These are phyloP conservation scores for Aureobasidium sp. DNA, from an alignment of 2,329 filamentous ascomycete species.

Conservation along the genomic window DNA sequence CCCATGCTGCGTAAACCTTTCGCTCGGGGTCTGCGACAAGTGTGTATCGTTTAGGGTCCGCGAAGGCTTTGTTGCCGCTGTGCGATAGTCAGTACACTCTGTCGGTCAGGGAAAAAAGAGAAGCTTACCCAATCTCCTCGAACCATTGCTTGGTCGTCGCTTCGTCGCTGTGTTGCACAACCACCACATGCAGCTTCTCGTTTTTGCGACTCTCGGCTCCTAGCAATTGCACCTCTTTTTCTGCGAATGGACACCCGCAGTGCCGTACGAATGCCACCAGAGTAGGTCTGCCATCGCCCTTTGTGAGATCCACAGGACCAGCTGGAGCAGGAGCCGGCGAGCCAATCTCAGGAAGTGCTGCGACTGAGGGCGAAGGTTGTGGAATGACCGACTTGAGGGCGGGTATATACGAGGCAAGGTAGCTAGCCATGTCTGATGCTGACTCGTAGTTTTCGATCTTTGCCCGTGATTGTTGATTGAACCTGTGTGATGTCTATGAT, in stretches of 20 bases:
- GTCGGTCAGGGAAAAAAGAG: background rate
- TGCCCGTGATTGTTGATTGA: too few species aligned
- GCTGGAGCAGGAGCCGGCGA: conserved; percentile 13
- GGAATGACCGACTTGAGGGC: conserved; percentile 18
- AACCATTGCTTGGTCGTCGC: conserved; percentile 53
- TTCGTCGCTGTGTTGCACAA: conserved; percentile 54
- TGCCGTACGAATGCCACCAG: conserved; percentile 64
- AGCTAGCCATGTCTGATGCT: background rate
- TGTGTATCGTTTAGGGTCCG: conserved; percentile 22
- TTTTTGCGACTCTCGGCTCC: conserved; percentile 47
- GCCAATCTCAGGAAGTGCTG: conserved; percentile 16
- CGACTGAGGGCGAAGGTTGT: conserved; percentile 5
- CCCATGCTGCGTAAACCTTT: conserved; percentile 58
- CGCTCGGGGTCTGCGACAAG: conserved; percentile 55
- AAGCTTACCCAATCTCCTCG: conserved; percentile 20
- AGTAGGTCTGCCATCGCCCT: conserved; percentile 41
- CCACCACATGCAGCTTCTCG: conserved; percentile 50
- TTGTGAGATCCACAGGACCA: conserved; percentile 2
- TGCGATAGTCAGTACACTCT: conserved; percentile 17
- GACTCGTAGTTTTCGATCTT: background rate
- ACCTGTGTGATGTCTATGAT: background rate
- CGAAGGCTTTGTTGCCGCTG: conserved; percentile 19
- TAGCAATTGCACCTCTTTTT: conserved; percentile 43
- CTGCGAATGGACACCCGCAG: conserved; percentile 65
- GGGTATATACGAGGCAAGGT: conserved; percentile 6